These are phyloP conservation scores for Penicillium freii DNA, from an alignment of 2,329 filamentous ascomycete genomes.

Conservation along the genomic window DNA sequence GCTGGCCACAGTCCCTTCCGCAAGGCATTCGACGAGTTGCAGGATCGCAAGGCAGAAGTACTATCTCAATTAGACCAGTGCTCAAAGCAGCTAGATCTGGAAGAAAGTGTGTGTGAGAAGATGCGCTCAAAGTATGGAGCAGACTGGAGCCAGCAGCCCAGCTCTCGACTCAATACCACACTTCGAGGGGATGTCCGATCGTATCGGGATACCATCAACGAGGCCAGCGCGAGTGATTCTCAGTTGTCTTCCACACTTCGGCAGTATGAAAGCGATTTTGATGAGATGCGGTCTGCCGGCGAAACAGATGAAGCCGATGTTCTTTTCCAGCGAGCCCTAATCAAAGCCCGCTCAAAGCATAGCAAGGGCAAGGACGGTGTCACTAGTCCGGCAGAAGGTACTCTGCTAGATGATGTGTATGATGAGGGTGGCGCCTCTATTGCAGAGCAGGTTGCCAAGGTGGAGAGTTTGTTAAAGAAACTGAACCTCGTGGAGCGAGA, in stretches of 20 bases:
- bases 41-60: constrained; percentile 73
- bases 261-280: constrained; percentile 83
- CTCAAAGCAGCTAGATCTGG: constrained; percentile 88
- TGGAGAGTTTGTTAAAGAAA: constrained; percentile 89
- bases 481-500: constrained; percentile 90
- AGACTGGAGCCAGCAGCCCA: constrained; percentile 97
- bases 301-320: constrained; percentile 83
- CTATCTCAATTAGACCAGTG: constrained; percentile 71
- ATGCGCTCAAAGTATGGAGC: constrained; percentile 96
- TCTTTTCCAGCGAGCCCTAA: constrained; percentile 82
- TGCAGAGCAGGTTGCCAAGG: constrained; percentile 79
- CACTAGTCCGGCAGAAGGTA: constrained; percentile 67
- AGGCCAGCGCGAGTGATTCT: constrained; percentile 80
- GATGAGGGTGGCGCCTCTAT: constrained; percentile 77
- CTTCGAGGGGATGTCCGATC: constrained; percentile 81
- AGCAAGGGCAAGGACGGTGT: constrained; percentile 61
- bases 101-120: constrained; percentile 97
- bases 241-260: constrained; percentile 80
- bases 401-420: constrained; percentile 88
- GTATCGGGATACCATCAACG: constrained; percentile 84
- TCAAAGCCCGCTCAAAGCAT: constrained; percentile 65
- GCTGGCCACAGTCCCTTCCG: constrained; percentile 78
- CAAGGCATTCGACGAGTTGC: constrained; percentile 74
- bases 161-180: constrained; percentile 82
- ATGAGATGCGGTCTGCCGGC: constrained; percentile 89